Percentiles rank a stretch among this genome's conserved stretches.
These are phyloP conservation scores for Exophiala phaeomuriformis DNA, from an alignment of 2,329 filamentous ascomycete genomes.

Conservation along the genomic window DNA sequence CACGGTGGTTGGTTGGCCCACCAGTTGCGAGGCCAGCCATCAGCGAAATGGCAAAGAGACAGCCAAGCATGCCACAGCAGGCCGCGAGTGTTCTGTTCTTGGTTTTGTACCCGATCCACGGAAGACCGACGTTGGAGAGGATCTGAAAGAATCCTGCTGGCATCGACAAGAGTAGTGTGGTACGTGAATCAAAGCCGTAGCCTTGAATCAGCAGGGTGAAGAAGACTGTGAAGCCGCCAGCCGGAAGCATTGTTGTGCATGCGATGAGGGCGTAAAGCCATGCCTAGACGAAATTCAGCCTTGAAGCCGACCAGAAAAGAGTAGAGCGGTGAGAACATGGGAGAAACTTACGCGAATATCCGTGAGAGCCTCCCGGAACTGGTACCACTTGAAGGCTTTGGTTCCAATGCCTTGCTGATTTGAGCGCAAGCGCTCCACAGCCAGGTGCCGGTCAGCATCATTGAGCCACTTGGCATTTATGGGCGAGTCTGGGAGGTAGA, in stretches of 20 bases:
- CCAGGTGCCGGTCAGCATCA: slow-evolving; percentile 40
- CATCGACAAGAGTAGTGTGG: slow-evolving; percentile 48
- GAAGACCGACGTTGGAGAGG: slow-evolving; percentile 43
- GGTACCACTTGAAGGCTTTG: slow-evolving; percentile 41
- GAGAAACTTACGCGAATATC: slow-evolving; percentile 54
- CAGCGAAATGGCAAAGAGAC: slow-evolving; percentile 46
- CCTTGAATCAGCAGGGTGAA: slow-evolving; percentile 49
- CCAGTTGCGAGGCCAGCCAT: slow-evolving; percentile 45
- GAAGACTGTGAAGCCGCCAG: slow-evolving; percentile 53
- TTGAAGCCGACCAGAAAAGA: slow-evolving; percentile 37
- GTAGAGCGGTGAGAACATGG: slow-evolving; percentile 42
- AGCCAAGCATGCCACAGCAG: slow-evolving; percentile 48
- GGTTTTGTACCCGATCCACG: slow-evolving; percentile 45
- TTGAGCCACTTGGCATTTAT: slow-evolving; percentile 40
- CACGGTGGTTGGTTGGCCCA: slow-evolving; percentile 49
- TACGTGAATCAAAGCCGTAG: slow-evolving; percentile 49
- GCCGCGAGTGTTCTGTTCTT: slow-evolving; percentile 49
- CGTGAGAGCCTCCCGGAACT: slow-evolving; percentile 41
- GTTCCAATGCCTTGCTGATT: slow-evolving; percentile 51
- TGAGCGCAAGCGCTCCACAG: slow-evolving; percentile 46
- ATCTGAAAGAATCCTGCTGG: slow-evolving; percentile 45
- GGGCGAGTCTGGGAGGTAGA: slow-evolving; percentile 45
- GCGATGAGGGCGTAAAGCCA: slow-evolving; percentile 8
- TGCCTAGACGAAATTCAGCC: neutral
- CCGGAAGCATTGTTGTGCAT: slow-evolving; percentile 30